Evolutionary conservation across 2,329 filamentous ascomycete species (phyloP).

Genomic region (Colletotrichum chrysophilum): DNA sequence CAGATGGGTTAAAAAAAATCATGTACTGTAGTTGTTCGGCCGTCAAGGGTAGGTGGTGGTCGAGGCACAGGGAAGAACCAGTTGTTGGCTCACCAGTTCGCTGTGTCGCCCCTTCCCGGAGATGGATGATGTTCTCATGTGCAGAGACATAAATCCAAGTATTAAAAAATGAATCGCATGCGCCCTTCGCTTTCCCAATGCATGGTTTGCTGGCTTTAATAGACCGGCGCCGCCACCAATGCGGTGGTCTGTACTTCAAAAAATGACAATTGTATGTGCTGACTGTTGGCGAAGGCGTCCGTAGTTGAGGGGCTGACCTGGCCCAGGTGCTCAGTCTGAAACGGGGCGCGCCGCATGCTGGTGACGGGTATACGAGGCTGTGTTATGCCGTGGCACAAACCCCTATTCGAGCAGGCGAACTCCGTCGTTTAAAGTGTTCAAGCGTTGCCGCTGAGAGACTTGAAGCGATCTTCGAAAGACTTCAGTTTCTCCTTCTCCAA

Average conservation of each 20-base stretch:
- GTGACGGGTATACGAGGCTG: conserved; percentile 3
- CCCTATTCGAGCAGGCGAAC: not conserved
- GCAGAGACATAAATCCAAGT: not conserved
- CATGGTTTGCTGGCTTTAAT: not conserved
- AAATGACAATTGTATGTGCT: not conserved
- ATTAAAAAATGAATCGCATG: not conserved
- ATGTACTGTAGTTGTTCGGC: conserved; percentile 13
- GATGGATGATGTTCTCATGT: not conserved
- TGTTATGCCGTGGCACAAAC: conserved; percentile 12
- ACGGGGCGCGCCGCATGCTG: conserved; percentile 11
- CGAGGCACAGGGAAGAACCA: not conserved
- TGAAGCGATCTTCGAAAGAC: conserved; percentile 44
- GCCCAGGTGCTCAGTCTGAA: conserved; percentile 15
- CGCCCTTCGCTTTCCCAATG: conserved; percentile 11
- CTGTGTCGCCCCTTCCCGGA: not conserved
- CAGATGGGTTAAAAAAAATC: not conserved
- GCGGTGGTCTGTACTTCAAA: not conserved
- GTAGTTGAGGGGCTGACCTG: conserved; percentile 3
- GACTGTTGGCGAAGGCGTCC: not conserved
- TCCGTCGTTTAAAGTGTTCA: not conserved
- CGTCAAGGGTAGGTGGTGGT: not conserved
- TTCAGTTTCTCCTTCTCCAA: conserved; percentile 69
- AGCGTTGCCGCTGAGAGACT: conserved; percentile 32
- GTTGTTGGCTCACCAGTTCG: not conserved
- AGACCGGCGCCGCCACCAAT: not conserved